Percentiles rank a stretch among this genome's conserved stretches.
phyloP scores from a whole-genome alignment of 805 yeast species.

The Pichia thaimueangensis region DNA sequence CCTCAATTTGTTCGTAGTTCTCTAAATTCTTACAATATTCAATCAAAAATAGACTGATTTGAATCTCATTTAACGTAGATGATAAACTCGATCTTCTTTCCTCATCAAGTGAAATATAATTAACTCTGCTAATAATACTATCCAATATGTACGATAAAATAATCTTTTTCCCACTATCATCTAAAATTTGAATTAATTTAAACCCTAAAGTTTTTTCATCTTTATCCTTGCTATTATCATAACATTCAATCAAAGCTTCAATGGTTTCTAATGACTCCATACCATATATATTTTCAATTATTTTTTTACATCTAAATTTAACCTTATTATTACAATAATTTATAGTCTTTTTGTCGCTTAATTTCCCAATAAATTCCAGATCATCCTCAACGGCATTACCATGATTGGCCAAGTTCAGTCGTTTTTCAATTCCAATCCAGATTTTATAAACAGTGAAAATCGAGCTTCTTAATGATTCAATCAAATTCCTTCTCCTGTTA shows the following conservation, averaged over 20 bases:
- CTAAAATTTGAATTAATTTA: slow-evolving; percentile 69
- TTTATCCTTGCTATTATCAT: slow-evolving; percentile 18
- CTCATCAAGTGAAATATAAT: slow-evolving; percentile 24
- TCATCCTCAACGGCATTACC: background rate
- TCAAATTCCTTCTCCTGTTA: slow-evolving; percentile 47
- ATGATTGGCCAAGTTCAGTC: slow-evolving; percentile 1
- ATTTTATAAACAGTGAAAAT: slow-evolving; percentile 48
- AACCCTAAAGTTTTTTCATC: slow-evolving; percentile 4
- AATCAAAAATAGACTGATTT: slow-evolving; percentile 47
- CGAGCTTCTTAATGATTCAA: slow-evolving; percentile 60
- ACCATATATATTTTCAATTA: slow-evolving; percentile 57
- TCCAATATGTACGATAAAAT: slow-evolving; percentile 65
- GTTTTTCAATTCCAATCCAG: slow-evolving; percentile 65
- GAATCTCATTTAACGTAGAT: slow-evolving; percentile 38
- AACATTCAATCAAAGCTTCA: slow-evolving; percentile 49
- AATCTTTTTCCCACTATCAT: slow-evolving; percentile 72
- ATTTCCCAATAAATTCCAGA: background rate
- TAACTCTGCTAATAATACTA: slow-evolving; percentile 44
- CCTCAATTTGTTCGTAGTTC: slow-evolving; percentile 38
- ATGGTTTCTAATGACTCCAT: slow-evolving; percentile 69
- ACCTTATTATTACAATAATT: slow-evolving; percentile 50
- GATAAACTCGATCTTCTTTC: slow-evolving; percentile 41
- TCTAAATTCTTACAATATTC: slow-evolving; percentile 62
- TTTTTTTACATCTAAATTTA: slow-evolving; percentile 60
- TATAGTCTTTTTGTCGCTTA: slow-evolving; percentile 26